Evolutionary conservation across 176 grass and related monocot species (phyloP), one percentile per base, ranked within the genome.

Genomic region (Typha latifolia): DNA sequence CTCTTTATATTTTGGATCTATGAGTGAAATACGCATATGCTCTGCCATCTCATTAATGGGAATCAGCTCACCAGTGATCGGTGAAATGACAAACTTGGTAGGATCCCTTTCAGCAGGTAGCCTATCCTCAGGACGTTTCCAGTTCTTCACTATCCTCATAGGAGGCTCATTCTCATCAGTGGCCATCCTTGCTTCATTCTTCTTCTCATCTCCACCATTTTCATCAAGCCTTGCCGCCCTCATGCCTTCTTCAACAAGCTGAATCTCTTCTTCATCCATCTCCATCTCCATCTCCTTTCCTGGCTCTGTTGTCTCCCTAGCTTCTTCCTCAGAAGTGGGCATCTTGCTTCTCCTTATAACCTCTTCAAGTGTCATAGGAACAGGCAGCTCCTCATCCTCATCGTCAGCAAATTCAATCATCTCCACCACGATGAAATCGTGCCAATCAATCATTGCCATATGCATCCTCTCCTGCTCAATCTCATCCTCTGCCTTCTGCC

Each of bases 361-460:
- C 26, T 99, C 89, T 55, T 99, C 89, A 8, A 90, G 63, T 0
- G 83, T 99, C 55, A 69, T 85, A 3, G 94, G 94, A 11, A 93
- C 43, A 34, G 89, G 94, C 14, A 99, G 82, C 8, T 87, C 94
- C 50, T 93, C 89, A 0, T 63, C 80, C 63, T 93, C 94, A 62
- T 99, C 94, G 18, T 99, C 94, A 2, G 49, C 89, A 81, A 99
- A 90, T 52, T 93, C 94, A 69, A 99, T 99, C 2, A 78, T 85
- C 82, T 99, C 94, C 0, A 99, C 93, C 1, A 97, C 89, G 55
- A 85, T 86, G 66, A 93, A 99, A 71, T 90, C 94, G 56, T 99
- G 94, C 94, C 94, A 99, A 71, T 99, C 94, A 22, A 99, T 99
- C 94, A 99, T 90, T 0, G 89, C 84, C 94, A 99, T 99, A 16